phyloP scores from a whole-genome alignment of 2,329 filamentous ascomycete genomes.

The Calonectria leucothoes region DNA sequence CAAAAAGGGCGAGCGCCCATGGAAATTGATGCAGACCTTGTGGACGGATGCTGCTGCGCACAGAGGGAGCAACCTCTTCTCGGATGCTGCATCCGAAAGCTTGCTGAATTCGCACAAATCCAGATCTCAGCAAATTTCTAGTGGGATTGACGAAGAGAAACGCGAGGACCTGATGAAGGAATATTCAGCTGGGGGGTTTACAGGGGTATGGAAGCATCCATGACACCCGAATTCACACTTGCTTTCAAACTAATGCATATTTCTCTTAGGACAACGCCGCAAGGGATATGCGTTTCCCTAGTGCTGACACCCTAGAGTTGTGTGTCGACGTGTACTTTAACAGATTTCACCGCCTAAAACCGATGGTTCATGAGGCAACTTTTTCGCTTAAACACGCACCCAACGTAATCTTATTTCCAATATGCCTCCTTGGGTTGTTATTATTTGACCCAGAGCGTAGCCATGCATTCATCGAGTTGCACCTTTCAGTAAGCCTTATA shows the following conservation, averaged over 20 bases:
- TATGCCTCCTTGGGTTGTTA: background rate
- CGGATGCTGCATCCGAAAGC: background rate
- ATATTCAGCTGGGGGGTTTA: background rate
- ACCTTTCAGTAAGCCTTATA: background rate
- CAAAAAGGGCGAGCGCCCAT: background rate
- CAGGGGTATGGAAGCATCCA: background rate
- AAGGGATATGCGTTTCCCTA: background rate
- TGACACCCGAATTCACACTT: background rate
- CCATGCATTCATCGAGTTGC: background rate
- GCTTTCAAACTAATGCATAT: background rate
- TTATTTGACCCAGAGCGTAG: background rate
- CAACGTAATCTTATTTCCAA: background rate
- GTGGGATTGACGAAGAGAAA: background rate
- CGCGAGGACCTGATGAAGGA: background rate
- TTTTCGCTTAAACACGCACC: background rate
- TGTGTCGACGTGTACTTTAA: background rate
- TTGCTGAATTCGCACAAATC: background rate
- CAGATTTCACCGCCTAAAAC: background rate
- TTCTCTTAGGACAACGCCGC: background rate
- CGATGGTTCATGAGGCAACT: background rate
- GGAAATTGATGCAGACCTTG: background rate
- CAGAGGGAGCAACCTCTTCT: background rate
- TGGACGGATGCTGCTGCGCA: background rate
- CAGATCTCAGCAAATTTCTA: background rate
- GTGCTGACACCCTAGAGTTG: background rate